Conservation (phyloP, 192 early-diverging fungal genomes). For the Coemansia sp. region DNA sequence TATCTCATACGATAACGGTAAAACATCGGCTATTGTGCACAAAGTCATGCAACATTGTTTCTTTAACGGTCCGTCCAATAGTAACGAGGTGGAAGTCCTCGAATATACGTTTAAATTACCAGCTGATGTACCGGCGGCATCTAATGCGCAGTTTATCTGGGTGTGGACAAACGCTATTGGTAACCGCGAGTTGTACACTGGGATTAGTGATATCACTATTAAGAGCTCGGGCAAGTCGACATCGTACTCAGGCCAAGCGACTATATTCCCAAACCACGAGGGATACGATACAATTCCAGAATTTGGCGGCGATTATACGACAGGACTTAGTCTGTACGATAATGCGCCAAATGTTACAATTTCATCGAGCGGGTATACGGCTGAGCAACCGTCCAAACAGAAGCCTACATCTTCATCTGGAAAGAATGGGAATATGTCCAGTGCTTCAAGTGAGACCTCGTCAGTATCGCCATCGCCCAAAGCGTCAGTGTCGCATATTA, state of each 20-base stretch:
- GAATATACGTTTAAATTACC: slow-evolving; percentile 43
- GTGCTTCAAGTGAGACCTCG: neutral
- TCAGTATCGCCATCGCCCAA: neutral
- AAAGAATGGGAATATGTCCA: no score
- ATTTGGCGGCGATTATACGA: slow-evolving; percentile 13
- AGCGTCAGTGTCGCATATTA: neutral
- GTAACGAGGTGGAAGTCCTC: slow-evolving; percentile 15
- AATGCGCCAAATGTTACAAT: neutral
- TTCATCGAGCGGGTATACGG: neutral
- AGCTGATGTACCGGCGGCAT: slow-evolving; percentile 39
- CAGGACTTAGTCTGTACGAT: neutral
- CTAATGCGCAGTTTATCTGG: slow-evolving; percentile 59
- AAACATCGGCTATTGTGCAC: slow-evolving; percentile 59
- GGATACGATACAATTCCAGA: slow-evolving; percentile 55
- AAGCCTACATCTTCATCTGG: no score
- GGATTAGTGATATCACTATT: slow-evolving; percentile 34
- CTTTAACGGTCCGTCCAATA: slow-evolving; percentile 5
- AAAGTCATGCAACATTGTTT: slow-evolving; percentile 40
- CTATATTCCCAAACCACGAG: slow-evolving; percentile 27
- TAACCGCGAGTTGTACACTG: no score
- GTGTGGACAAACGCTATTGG: slow-evolving; percentile 60
- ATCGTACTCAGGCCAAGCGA: slow-evolving; percentile 25
- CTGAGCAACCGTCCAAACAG: neutral
- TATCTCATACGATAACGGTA: slow-evolving; percentile 46
- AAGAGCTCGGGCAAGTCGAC: neutral